These are phyloP conservation scores for Amanita molliuscula DNA, from an alignment of 768 basidiomycete species.

Conservation along the genomic window DNA sequence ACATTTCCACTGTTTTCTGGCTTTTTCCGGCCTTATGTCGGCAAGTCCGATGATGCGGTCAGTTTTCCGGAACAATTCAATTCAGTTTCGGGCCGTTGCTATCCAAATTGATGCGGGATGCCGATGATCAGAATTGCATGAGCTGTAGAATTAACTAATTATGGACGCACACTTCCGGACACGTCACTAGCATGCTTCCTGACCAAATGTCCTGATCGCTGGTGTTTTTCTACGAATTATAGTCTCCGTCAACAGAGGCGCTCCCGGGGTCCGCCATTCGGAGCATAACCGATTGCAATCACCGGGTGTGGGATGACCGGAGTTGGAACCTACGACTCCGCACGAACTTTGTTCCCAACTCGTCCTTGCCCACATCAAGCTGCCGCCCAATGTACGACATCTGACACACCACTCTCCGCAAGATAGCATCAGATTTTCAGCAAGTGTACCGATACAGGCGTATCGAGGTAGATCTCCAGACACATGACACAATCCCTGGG, in stretches of 20 bases:
- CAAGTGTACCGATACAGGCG: neutral
- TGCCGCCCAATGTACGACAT: neutral
- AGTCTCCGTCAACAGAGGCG: neutral
- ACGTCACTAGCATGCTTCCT: neutral
- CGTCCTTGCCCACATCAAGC: neutral
- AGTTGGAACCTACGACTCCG: neutral
- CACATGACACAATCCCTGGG: neutral
- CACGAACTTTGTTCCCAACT: neutral
- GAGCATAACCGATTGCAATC: conserved; percentile 1
- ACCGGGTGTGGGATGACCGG: neutral
- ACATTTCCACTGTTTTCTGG: neutral
- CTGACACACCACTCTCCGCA: neutral
- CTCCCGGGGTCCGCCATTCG: neutral
- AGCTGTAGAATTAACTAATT: neutral
- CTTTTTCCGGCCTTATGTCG: neutral
- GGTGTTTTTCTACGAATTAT: neutral
- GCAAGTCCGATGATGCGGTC: neutral
- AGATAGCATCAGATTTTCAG: neutral
- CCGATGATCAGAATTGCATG: neutral
- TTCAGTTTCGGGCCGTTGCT: neutral
- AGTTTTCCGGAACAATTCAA: neutral
- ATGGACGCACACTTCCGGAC: neutral
- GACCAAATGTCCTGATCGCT: neutral
- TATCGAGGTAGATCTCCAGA: conserved; percentile 1
- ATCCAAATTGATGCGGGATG: neutral